These are phyloP conservation scores for Pseudonitzschia pungens DNA, from an alignment of 108 stramenopile genomes.

Conservation along the genomic window DNA sequence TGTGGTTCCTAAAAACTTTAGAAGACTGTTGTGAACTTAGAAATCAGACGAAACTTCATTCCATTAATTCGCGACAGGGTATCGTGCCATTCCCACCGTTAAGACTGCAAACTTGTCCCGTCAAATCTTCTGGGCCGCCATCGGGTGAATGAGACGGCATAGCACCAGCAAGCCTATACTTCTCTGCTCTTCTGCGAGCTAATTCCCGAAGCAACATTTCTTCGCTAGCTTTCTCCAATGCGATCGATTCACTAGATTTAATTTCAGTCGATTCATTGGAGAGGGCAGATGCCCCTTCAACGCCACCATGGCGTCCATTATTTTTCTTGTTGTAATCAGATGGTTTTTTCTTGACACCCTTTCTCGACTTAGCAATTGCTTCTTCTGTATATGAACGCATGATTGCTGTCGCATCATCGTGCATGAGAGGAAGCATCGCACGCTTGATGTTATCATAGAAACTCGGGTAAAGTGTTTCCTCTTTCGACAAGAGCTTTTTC, in stretches of 20 bases:
- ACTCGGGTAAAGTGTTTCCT: constrained; percentile 89
- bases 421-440: constrained; percentile 75
- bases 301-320: not conserved
- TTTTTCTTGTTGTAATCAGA: not conserved
- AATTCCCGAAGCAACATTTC: constrained; percentile 75
- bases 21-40: not conserved
- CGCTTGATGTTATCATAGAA: constrained; percentile 81
- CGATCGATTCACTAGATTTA: not conserved
- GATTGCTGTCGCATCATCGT: constrained; percentile 79
- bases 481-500: constrained; percentile 90
- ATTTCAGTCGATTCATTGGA: not conserved
- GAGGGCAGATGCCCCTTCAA: not conserved
- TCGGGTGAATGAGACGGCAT: constrained; percentile 45
- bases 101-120: constrained; percentile 79
- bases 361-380: constrained; percentile 77
- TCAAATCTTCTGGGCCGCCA: constrained; percentile 45
- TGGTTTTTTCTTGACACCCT: constrained; percentile 28
- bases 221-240: constrained; percentile 57
- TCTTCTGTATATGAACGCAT: constrained; percentile 81
- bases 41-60: constrained; percentile 24
- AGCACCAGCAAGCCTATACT: constrained; percentile 63
- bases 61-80: constrained; percentile 78
- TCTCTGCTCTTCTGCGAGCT: constrained; percentile 65
- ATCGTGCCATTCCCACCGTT: constrained; percentile 74
- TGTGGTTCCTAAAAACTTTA: not conserved